Evolutionary conservation across 2,329 filamentous ascomycete genomes (phyloP), one percentile per base, ranked within the genome.

Genomic region (Fusarium nisikadoi): DNA sequence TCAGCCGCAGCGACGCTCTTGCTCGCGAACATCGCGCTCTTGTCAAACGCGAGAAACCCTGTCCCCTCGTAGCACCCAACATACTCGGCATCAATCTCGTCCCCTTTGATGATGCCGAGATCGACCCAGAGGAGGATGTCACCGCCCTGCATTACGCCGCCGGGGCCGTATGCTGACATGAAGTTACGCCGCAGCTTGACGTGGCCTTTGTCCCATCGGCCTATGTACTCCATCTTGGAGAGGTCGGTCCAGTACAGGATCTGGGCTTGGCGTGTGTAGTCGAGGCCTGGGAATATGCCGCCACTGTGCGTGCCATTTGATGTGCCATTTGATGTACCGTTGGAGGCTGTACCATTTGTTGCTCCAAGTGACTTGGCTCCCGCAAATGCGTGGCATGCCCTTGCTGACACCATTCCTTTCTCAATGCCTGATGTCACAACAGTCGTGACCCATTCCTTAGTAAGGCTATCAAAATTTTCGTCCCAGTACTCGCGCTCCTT

Each of bases 21-120:
- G 19, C 50, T 57, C 20, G 31, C 39, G 33, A 61, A 61, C 8
- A 31, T 74, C 65, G 36, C 36, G 27, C 49, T 41, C 23, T 65
- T n/a, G 82, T 65, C 68, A 41, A 68, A 68, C 19, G 55, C 68
- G 35, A 68, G 19, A 39, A 72, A 72, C 6, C 71, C 70, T 3
- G 71, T 73, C 2, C 39, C 52, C 1, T 73, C 66, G 27, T 64
- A 70, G 27, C 71, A 73, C 3, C 71, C 71, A 45, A 73, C 33
- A 23, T 72, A 72, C 43, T 73, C 71, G 2, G 71, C 71, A 17
- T 68, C 66, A 19, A 73, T 56, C 29, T 73, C 71, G 8, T 67
- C 20, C 2, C 66, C 49, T 33, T 72, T 72, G 14, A 72, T 27
- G 2, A 73, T 62, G 2, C 70, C 65, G 12, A 70, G 33, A 31